These are phyloP conservation scores for Pichia eremophila DNA, from an alignment of 805 yeast species.

Conservation along the genomic window DNA sequence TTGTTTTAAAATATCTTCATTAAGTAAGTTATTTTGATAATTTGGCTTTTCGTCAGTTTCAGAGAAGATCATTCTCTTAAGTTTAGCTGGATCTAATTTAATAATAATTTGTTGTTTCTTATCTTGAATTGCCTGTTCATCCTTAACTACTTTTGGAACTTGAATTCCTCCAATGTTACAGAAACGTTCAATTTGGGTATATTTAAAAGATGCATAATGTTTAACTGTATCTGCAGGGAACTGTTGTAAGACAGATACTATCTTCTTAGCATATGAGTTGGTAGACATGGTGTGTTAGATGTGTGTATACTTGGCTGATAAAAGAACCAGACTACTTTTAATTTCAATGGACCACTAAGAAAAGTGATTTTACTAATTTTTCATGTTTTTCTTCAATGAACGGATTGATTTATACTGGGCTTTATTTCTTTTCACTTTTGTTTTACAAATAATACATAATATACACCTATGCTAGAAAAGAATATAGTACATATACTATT, in stretches of 20 bases:
- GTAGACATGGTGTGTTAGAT: slow-evolving; percentile 3
- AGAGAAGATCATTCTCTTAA: slow-evolving; percentile 31
- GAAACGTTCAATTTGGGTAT: slow-evolving; percentile 50
- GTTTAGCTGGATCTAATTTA: slow-evolving; percentile 25
- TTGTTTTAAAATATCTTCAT: slow-evolving; percentile 36
- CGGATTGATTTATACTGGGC: too few relatives aligned
- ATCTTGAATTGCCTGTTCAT: slow-evolving; percentile 22
- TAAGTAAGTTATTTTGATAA: slow-evolving; percentile 40
- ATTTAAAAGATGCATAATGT: slow-evolving; percentile 64
- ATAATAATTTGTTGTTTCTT: slow-evolving; percentile 29
- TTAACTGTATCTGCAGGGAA: slow-evolving; percentile 62
- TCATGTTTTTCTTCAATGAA: too few relatives aligned
- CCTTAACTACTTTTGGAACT: slow-evolving; percentile 29
- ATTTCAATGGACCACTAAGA: too few relatives aligned
- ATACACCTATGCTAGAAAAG: too few relatives aligned
- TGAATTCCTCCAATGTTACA: slow-evolving; percentile 42
- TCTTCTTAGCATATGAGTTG: slow-evolving; percentile 34
- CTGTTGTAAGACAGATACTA: slow-evolving; percentile 48
- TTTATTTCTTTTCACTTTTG: too few relatives aligned
- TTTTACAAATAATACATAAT: too few relatives aligned
- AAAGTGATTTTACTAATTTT: too few relatives aligned
- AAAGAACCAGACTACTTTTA: too few relatives aligned
- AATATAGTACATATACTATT: too few relatives aligned
- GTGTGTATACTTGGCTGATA: too few relatives aligned
- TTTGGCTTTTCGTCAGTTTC: slow-evolving; percentile 29